Evolutionary conservation across 768 basidiomycete genomes (phyloP), one percentile per base, ranked within the genome.

Genomic region (Lentinula detonsa): DNA sequence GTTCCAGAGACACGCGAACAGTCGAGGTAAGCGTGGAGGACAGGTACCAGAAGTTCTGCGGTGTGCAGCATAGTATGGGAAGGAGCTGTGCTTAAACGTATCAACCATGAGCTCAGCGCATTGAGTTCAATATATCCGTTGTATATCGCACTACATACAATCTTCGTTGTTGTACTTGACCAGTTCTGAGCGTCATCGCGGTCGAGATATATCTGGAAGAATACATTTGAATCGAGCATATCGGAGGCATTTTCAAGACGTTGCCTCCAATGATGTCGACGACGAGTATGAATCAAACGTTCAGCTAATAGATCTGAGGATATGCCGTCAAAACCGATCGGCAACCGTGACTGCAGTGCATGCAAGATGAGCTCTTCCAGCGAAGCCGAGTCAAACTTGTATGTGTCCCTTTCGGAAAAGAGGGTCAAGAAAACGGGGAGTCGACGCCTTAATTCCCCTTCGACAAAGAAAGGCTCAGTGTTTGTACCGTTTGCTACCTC

Each of bases 21-120:
- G 28, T 86, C 83, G n/a, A 85, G 68, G 57, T 81, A 78, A 5
- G 81, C 78, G 52, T 75, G 71, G 5, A 86, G 50, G 8, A 81
- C 74, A 0, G 71, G 66, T 21, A 78, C 68, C 15, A 83, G 67
- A 33, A 73, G 67, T 10, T 35, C 53, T 6, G 23, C 16, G 4
- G 21, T 5, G 10, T 23, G 21, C 13, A 7, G 31, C 13, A 31
- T 45, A 15, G 2, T 13, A 28, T 35, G 8, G 37, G 21, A 5
- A 18, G 9, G 15, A 39, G 15, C 4, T 15, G 64, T 65, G 62
- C 1, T 72, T 69, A 1, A 74, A 71, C 6, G 69, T 64, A 4
- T n/a, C 10, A 85, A 62, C 85, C 85, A 86, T 0, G 71, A 64
- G 2, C 63, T 52, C 49, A 78, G 75, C 2, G 63, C 57, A 4